Conservation (phyloP, 1,284 basidiomycete genomes). For the Nidula niveotomentosa region DNA sequence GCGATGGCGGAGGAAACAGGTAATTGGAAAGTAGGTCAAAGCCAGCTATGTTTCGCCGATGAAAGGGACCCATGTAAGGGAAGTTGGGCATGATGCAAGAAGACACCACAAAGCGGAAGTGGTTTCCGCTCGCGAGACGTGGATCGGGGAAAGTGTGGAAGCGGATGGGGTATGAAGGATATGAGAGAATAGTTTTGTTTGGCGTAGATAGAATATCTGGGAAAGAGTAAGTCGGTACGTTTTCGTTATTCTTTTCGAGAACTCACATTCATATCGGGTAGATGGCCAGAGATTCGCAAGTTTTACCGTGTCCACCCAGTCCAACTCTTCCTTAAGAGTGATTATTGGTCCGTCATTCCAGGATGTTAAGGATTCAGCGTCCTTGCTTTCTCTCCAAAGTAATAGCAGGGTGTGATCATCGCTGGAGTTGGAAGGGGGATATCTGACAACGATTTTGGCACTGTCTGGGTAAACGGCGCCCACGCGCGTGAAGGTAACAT, state of each 20-base stretch:
- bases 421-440: conserved; percentile 38
- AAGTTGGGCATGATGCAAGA: conserved; percentile 69
- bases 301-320: conserved; percentile 66
- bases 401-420: conserved; percentile 33
- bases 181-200: conserved; percentile 44
- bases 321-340: conserved; percentile 41
- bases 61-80: conserved; percentile 55
- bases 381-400: conserved; percentile 43
- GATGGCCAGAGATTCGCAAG: conserved; percentile 67
- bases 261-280: conserved; percentile 73
- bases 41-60: conserved; percentile 57
- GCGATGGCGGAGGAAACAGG: conserved; percentile 25
- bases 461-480: conserved; percentile 67
- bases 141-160: conserved; percentile 76
- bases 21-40: conserved; percentile 68
- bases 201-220: conserved; percentile 52
- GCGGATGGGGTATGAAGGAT: conserved; percentile 47
- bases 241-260: conserved; percentile 8
- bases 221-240: conserved; percentile 7
- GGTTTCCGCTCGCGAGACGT: conserved; percentile 46
- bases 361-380: conserved; percentile 9
- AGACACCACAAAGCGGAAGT: conserved; percentile 66
- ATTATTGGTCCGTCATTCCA: conserved; percentile 60
- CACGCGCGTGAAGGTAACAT: conserved; percentile 63
- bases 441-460: conserved; percentile 62